Base-by-base conservation (phyloP, 441 rosid species). In the Pelargonium cotyledonis region DNA sequence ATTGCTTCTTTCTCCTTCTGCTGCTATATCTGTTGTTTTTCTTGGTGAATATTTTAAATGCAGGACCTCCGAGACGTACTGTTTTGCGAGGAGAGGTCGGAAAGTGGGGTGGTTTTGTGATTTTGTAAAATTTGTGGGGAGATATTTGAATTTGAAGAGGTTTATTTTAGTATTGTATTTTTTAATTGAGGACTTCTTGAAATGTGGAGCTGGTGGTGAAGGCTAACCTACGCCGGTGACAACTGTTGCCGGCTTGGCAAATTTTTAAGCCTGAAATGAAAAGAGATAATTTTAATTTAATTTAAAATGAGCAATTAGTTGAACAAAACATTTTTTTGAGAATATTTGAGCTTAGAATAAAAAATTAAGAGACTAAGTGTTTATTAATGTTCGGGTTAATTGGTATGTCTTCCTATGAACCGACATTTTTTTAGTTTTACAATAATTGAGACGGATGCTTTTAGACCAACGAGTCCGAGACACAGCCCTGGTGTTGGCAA, bases 161-260 rank as follows among this genome's bases (percentile, higher is more conserved):
- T 58, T 58, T 19, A 58, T 58, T 19, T 58, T 7, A 57, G 18
- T 18, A 26, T 12, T 4, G 15, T 58, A 8, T 19, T 1, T 58
- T 51, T 51, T 7, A 51, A 51, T 58, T 51, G 19, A 51, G 19
- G 58, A 51, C 38, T 31, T 31, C 4, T 31, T 31, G 38, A 31
- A 31, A 31, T 31, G 38, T 31, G 46, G 35, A 46, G n/a, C 35
- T 12, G 70, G 65, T 65, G 16, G 47, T 35, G 19, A 62, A 73
- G 41, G 81, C 81, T 82, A 83, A 78, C 76, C 63, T 76, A 77
- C 80, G 70, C 84, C 21, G 9, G 65, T 31, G 53, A 47, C 60
- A 26, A 60, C 67, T 49, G 77, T 53, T 67, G 78, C 74, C 76
- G 81, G 78, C 76, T 2, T 29, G 3, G n/a, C 23, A 21, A 21